A percentile compares a stretch with the other conserved stretches of the same genome.
Evolutionary conservation across 116 monocot genomes (phyloP).

Genomic region (Trichopus zeylanicus): DNA sequence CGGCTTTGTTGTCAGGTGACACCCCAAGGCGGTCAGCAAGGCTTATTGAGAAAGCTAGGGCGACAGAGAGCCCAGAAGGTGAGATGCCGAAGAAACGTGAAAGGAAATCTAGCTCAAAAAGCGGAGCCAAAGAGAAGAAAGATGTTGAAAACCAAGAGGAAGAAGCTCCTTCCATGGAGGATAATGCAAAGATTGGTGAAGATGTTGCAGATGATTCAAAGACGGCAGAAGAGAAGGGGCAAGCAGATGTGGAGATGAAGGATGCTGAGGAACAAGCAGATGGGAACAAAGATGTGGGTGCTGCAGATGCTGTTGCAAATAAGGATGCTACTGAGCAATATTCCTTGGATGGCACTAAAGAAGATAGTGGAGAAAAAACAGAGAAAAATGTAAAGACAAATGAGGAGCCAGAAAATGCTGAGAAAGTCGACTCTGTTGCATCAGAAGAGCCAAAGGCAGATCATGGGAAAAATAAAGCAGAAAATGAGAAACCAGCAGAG

Average conservation of each 20-base stretch:
- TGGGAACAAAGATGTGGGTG: conserved; percentile 2
- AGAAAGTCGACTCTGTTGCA: neutral
- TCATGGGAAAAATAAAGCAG: conserved; percentile 9
- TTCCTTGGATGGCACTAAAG: neutral
- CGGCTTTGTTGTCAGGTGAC: conserved; percentile 34
- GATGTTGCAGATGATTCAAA: conserved; percentile 7
- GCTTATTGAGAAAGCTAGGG: conserved; percentile 51
- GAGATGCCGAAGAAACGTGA: conserved; percentile 42
- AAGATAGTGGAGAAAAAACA: neutral
- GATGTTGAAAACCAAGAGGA: conserved; percentile 10
- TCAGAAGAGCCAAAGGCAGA: neutral
- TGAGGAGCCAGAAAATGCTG: neutral
- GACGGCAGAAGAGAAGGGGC: conserved; percentile 6
- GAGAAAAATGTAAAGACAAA: conserved; percentile 1
- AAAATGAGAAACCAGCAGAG: conserved; percentile 7
- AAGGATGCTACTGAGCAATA: neutral
- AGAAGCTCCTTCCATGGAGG: neutral
- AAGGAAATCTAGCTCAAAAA: conserved; percentile 34
- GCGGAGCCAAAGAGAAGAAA: conserved; percentile 22
- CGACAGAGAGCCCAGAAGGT: conserved; percentile 27
- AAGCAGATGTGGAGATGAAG: conserved; percentile 30
- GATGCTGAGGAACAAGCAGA: conserved; percentile 13
- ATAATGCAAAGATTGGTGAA: conserved; percentile 2
- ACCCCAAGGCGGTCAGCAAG: conserved; percentile 66
- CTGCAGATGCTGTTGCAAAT: neutral